These are phyloP conservation scores for Panellus pusillus DNA, from an alignment of 768 basidiomycete genomes.

Conservation along the genomic window DNA sequence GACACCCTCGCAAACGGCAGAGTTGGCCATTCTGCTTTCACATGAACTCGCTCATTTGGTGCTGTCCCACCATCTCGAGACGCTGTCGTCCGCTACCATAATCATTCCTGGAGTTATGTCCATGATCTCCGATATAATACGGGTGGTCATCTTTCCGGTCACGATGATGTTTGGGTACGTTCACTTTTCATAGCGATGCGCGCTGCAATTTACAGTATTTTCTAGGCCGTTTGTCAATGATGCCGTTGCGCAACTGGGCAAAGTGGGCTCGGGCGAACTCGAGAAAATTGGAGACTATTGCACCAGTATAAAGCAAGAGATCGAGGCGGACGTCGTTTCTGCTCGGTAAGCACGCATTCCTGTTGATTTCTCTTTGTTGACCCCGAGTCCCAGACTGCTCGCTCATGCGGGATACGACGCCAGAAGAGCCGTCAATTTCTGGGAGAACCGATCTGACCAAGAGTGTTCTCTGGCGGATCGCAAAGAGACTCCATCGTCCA, in stretches of 20 bases:
- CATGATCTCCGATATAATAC: conserved; percentile 70
- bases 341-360: conserved; percentile 53
- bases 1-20: conserved; percentile 79
- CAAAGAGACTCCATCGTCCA: conserved; percentile 21
- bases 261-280: conserved; percentile 75
- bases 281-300: conserved; percentile 72
- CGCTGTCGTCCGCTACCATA: conserved; percentile 81
- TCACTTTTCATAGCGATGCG: neutral
- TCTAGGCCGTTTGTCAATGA: conserved; percentile 85
- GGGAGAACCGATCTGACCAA: conserved; percentile 59
- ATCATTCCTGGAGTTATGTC: conserved; percentile 80
- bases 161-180: conserved; percentile 79
- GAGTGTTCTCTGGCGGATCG: conserved; percentile 44
- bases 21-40: conserved; percentile 86
- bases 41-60: conserved; percentile 94
- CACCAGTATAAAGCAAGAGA: conserved; percentile 80
- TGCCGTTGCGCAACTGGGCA: conserved; percentile 79
- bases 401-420: conserved; percentile 93
- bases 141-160: conserved; percentile 81
- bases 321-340: conserved; percentile 91
- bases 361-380: conserved; percentile 4
- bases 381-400: conserved; percentile 59
- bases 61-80: conserved; percentile 88
- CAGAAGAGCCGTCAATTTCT: conserved; percentile 76
- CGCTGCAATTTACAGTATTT: neutral